Evolutionary conservation across 2,329 filamentous ascomycete species (phyloP), one percentile per base, ranked within the genome.

Genomic region (Fusarium decemcellulare): DNA sequence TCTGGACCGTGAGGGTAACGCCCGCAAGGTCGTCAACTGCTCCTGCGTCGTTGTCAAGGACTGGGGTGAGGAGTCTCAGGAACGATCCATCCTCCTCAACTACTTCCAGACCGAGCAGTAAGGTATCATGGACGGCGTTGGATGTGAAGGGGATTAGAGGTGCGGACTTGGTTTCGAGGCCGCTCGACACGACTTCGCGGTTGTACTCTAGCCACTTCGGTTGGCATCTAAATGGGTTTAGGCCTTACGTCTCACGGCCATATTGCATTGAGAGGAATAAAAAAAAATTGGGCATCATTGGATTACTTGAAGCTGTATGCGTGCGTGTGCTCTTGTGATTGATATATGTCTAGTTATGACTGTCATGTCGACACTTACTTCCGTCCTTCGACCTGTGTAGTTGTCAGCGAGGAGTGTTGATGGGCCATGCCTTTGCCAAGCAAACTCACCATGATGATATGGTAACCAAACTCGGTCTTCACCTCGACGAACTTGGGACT

Each of bases 11-110:
- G 96, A 99, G 88, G 96, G 96, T 80, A 99, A 99, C 87, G 94
- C 96, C 81, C 93, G 96, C 87, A 99, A 99, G 92, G 95, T 99
- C 77, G 96, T 99, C 88, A 99, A 99, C 93, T 99, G 96, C 94
- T 98, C 95, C 82, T 98, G 96, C 90, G 96, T 99, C 80, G 96
- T 99, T 72, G 96, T 99, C 81, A 95, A 96, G 89, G 95, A 99
- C 86, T 99, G 96, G 96, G 96, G 96, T 90, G 96, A 98, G 91
- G 96, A 99, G 90, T 97, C 93, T 76, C 95, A 97, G 88, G 96
- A 99, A 91, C 95, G 96, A 83, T 94, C 92, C 81, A 94, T 98
- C 86, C 93, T 99, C 83, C 94, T 99, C 85, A 97, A 99, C 92
- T 99, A 99, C 93, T 98, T 99, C 95, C 93, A 97, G 89, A 97